phyloP scores from a whole-genome alignment of 306 rosid species.

The Senna siamea region DNA sequence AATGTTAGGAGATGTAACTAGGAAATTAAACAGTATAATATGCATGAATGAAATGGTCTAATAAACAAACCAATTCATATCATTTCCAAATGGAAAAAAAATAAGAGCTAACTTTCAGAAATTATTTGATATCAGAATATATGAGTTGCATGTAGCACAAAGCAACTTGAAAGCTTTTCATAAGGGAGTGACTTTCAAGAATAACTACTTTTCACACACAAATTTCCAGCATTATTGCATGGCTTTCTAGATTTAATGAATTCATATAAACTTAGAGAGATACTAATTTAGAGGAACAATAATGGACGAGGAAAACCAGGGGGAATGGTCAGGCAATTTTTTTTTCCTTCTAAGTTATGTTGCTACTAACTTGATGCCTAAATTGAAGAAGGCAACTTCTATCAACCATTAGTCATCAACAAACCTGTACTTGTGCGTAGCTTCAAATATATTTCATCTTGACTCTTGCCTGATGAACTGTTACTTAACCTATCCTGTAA shows the following conservation, averaged over 20 bases:
- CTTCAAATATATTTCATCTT: slow-evolving; percentile 88
- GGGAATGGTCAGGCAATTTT: not conserved
- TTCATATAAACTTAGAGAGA: not conserved
- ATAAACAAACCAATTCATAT: slow-evolving; percentile 28
- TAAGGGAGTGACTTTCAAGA: slow-evolving; percentile 15
- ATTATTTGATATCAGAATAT: slow-evolving; percentile 1
- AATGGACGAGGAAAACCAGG: not conserved
- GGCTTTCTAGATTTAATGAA: slow-evolving; percentile 4
- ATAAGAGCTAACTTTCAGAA: not conserved
- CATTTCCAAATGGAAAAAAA: slow-evolving; percentile 3
- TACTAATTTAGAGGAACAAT: not conserved
- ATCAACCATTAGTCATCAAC: slow-evolving; percentile 38
- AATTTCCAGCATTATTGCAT: not conserved
- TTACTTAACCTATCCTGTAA: slow-evolving; percentile 87
- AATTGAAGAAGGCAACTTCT: slow-evolving; percentile 30
- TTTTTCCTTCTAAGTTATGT: too few relatives aligned
- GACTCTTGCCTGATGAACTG: slow-evolving; percentile 67
- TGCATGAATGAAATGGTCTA: slow-evolving; percentile 9
- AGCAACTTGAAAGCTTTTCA: slow-evolving; percentile 13
- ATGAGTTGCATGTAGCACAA: too few relatives aligned
- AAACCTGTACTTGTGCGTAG: slow-evolving; percentile 90
- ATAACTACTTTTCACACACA: not conserved
- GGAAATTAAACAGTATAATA: slow-evolving; percentile 15
- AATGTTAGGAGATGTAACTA: slow-evolving; percentile 26
- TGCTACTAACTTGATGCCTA: too few relatives aligned